Evolutionary conservation across 2,329 filamentous ascomycete genomes (phyloP).

Genomic region (Fusarium citri): DNA sequence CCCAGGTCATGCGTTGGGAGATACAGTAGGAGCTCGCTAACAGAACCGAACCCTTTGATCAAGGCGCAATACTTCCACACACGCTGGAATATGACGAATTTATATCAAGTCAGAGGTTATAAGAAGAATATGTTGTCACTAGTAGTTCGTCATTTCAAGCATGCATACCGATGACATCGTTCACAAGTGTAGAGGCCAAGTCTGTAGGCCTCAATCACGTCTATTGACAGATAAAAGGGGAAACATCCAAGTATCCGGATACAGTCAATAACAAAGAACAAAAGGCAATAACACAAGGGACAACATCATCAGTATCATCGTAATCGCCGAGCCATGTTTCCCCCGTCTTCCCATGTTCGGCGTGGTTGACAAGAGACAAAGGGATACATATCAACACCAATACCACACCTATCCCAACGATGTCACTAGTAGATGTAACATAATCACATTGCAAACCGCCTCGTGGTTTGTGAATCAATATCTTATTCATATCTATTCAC

Average conservation of each 20-base stretch:
- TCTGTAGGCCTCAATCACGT: background rate
- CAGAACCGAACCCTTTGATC: background rate
- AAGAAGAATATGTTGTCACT: background rate
- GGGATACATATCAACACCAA: background rate
- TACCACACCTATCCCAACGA: background rate
- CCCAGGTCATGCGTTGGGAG: background rate
- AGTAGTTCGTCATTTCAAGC: background rate
- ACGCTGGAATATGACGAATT: background rate
- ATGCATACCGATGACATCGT: background rate
- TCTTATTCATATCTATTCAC: background rate
- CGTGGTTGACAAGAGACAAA: constrained; percentile 2
- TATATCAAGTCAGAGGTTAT: background rate
- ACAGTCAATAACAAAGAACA: background rate
- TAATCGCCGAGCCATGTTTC: background rate
- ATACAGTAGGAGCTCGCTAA: background rate
- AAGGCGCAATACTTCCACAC: background rate
- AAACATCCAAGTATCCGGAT: background rate
- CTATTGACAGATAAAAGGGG: background rate
- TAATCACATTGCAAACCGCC: constrained; percentile 15
- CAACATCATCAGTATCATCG: background rate
- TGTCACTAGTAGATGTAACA: background rate
- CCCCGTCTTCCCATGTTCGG: background rate
- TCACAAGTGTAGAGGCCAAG: background rate
- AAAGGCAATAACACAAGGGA: background rate
- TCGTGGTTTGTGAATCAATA: background rate